phyloP scores from a whole-genome alignment of 768 basidiomycete genomes.

The Kwoniella botswanensis region DNA sequence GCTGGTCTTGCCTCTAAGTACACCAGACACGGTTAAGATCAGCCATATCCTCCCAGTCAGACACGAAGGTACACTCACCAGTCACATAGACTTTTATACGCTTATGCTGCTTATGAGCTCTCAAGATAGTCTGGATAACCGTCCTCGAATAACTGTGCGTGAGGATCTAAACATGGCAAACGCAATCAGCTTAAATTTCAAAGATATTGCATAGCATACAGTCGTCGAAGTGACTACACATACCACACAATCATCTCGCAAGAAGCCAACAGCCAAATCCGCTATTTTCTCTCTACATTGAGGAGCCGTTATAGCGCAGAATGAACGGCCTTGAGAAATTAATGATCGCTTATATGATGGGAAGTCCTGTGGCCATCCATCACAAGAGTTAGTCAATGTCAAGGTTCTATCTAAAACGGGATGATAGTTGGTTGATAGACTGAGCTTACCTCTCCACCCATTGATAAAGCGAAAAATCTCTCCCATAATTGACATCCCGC shows the following conservation, averaged over 20 bases:
- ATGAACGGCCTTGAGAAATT: constrained; percentile 74
- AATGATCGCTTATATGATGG: constrained; percentile 80
- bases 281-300: constrained; percentile 90
- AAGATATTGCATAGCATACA: background rate
- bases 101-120: constrained; percentile 82
- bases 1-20: constrained; percentile 79
- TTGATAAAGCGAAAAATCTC: constrained; percentile 54
- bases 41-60: too few species aligned
- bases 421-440: background rate
- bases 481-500: constrained; percentile 59
- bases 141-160: constrained; percentile 97
- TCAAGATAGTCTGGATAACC: constrained; percentile 87
- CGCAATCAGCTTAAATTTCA: background rate
- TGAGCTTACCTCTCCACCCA: constrained; percentile 47
- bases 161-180: constrained; percentile 70
- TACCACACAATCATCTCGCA: constrained; percentile 83
- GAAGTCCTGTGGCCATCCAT: constrained; percentile 67
- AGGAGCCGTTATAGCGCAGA: constrained; percentile 75
- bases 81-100: constrained; percentile 97
- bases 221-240: constrained; percentile 21
- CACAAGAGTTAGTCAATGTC: background rate
- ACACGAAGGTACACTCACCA: constrained; percentile 17
- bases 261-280: constrained; percentile 83
- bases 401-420: background rate
- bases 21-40: background rate